Percentiles rank a stretch among this genome's conserved stretches.
phyloP scores from a whole-genome alignment of 2,329 filamentous ascomycete genomes.

The Curvularia spicifera region DNA sequence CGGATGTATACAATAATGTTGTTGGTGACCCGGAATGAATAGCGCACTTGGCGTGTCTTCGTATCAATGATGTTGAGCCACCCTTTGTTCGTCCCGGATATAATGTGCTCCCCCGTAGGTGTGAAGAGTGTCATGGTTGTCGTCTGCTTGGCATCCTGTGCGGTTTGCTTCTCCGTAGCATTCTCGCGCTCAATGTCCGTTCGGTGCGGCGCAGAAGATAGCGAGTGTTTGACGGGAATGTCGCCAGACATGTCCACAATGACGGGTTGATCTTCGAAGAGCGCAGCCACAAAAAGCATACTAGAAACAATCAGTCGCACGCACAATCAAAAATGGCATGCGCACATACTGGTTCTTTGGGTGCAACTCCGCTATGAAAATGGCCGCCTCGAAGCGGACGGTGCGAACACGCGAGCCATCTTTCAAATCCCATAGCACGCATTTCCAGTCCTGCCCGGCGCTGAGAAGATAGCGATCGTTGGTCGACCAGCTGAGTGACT shows the following conservation, averaged over 20 bases:
- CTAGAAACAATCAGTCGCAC: slow-evolving; percentile 53
- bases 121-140: slow-evolving; percentile 94
- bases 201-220: slow-evolving; percentile 83
- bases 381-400: slow-evolving; percentile 88
- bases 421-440: slow-evolving; percentile 90
- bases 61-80: slow-evolving; percentile 95
- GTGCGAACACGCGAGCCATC: slow-evolving; percentile 75
- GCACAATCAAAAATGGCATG: not conserved
- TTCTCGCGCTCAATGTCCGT: slow-evolving; percentile 72
- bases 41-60: slow-evolving; percentile 78
- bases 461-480: slow-evolving; percentile 91
- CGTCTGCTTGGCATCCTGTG: slow-evolving; percentile 91
- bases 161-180: slow-evolving; percentile 81
- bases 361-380: slow-evolving; percentile 95
- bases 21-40: slow-evolving; percentile 85
- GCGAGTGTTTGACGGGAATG: slow-evolving; percentile 73
- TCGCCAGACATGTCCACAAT: slow-evolving; percentile 79
- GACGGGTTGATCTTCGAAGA: slow-evolving; percentile 91
- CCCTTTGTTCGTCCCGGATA: slow-evolving; percentile 92
- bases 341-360: slow-evolving; percentile 79
- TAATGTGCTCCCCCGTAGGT: slow-evolving; percentile 81
- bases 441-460: slow-evolving; percentile 95
- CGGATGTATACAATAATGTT: slow-evolving; percentile 89
- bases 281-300: slow-evolving; percentile 83
- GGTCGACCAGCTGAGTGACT: slow-evolving; percentile 92